phyloP scores from a whole-genome alignment of 2,329 filamentous ascomycete species.

The Fusarium austroafricanum region DNA sequence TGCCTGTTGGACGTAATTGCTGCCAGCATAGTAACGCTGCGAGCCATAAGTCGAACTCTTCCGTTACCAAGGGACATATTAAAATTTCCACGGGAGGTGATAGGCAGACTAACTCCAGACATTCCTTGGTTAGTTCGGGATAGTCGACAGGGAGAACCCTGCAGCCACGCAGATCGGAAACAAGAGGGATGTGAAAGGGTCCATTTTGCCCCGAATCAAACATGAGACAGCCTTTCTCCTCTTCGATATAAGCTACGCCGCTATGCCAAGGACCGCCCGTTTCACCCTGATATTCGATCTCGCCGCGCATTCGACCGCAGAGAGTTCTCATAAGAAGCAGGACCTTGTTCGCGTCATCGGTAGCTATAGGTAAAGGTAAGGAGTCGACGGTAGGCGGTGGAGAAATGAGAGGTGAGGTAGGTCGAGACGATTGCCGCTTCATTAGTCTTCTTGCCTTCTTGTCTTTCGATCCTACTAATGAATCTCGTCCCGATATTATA shows the following conservation, averaged over 20 bases:
- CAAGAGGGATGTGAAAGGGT: constrained; percentile 72
- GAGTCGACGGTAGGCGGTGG: constrained; percentile 70
- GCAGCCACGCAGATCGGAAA: constrained; percentile 81
- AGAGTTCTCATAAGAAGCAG: constrained; percentile 81
- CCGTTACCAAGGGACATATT: constrained; percentile 70
- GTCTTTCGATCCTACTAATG: constrained; percentile 50
- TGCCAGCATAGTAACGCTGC: constrained; percentile 86
- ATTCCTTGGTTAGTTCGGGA: constrained; percentile 58
- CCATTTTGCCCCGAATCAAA: constrained; percentile 77
- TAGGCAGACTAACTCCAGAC: constrained; percentile 65
- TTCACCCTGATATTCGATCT: constrained; percentile 76
- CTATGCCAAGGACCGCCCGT: constrained; percentile 72
- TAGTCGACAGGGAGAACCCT: constrained; percentile 69
- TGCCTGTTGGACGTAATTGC: constrained; percentile 72
- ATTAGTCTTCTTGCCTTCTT: constrained; percentile 65
- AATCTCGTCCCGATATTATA: constrained; percentile 51
- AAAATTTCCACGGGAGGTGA: constrained; percentile 70
- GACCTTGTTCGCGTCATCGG: constrained; percentile 77
- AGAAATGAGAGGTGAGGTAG: constrained; percentile 67
- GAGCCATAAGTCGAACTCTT: constrained; percentile 82
- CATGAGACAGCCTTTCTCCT: constrained; percentile 78
- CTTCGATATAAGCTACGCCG: constrained; percentile 82
- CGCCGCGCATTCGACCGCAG: constrained; percentile 83
- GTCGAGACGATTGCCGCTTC: constrained; percentile 67
- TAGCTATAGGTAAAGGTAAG: constrained; percentile 68